Evolutionary conservation across 495 filamentous ascomycete genomes (phyloP), one percentile per base, ranked within the genome.

Genomic region (Trichocladium uniseriatum): DNA sequence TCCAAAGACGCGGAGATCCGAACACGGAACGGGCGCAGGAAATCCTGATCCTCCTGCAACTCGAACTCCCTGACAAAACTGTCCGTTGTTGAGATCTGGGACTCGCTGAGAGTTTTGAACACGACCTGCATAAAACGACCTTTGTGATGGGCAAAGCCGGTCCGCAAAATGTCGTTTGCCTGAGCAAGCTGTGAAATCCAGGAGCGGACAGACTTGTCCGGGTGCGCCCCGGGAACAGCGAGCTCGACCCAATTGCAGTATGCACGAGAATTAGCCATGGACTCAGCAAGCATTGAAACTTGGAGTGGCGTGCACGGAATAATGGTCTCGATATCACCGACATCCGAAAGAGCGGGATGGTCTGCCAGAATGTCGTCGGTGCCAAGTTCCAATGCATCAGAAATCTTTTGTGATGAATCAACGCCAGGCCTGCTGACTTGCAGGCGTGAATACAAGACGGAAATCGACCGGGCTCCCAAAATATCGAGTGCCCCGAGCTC

Each of bases 171-270:
- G n/a, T 79, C 68, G 55, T 89, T 86, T 8, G 62, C 51, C 10
- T 73, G 51, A n/a, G 75, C 63, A 24, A 84, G 50, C 4, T 55
- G 53, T 2, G 58, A 45, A 32, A 90, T 65, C 19, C 72, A 73
- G 4, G 58, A 52, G 16, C 68, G 64, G 14, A 86, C 57, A 13
- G 56, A 45, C 2, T 58, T 22, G 0, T 54, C 29, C 7, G 45
- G 39, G 51, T 62, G 51, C 10, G 60, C 49, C 6, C 50, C 49
- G 6, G 70, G 58, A 31, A 85, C 60, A 5, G 71, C 64, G 8
- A 90, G 56, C 52, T 84, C 75, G 14, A 87, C 67, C 77, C 79
- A 84, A 56, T 94, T 94, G 61, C 80, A 82, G 61, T 94, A 91
- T 8, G 81, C 70, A 24, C 63, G 67, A 1, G 60, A 32, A 32